Conservation (phyloP, 2,329 filamentous ascomycete genomes). For the Fusarium setosum region DNA sequence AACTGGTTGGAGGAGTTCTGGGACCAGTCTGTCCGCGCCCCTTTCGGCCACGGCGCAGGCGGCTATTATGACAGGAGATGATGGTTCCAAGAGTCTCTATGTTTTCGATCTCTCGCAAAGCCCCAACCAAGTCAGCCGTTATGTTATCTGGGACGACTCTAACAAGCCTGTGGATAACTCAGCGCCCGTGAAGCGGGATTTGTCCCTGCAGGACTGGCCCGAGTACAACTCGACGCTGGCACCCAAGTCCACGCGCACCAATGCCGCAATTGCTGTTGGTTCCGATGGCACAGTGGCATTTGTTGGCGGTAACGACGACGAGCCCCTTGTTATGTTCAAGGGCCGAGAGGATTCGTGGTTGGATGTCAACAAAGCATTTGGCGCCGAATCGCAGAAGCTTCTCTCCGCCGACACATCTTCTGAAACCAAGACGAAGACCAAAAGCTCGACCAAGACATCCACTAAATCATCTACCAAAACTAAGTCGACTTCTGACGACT, state of each 20-base stretch:
- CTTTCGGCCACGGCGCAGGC: slow-evolving; percentile 67
- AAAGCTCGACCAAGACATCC: slow-evolving; percentile 37
- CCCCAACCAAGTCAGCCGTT: slow-evolving; percentile 80
- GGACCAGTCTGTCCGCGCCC: slow-evolving; percentile 70
- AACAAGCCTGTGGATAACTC: slow-evolving; percentile 65
- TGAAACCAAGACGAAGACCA: slow-evolving; percentile 17
- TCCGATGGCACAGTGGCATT: slow-evolving; percentile 77
- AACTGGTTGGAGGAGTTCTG: slow-evolving; percentile 74
- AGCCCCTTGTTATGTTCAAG: slow-evolving; percentile 82
- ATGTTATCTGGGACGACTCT: slow-evolving; percentile 71
- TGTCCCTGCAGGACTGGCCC: slow-evolving; percentile 77
- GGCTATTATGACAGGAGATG: slow-evolving; percentile 75
- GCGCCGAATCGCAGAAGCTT: slow-evolving; percentile 55
- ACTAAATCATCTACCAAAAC: slow-evolving; percentile 42
- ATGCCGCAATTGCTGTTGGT: slow-evolving; percentile 78
- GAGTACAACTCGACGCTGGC: slow-evolving; percentile 81
- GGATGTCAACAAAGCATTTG: slow-evolving; percentile 74
- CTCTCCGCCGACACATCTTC: slow-evolving; percentile 42
- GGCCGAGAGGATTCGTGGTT: slow-evolving; percentile 81
- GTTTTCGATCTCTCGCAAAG: slow-evolving; percentile 80
- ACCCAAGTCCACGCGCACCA: slow-evolving; percentile 69
- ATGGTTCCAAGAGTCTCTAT: slow-evolving; percentile 82
- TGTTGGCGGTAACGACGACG: slow-evolving; percentile 76
- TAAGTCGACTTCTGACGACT: slow-evolving; percentile 33
- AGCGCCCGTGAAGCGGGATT: slow-evolving; percentile 53